Evolutionary conservation across 345 rosid species (phyloP), one percentile per base, ranked within the genome.

Genomic region (Ricinus communis): DNA sequence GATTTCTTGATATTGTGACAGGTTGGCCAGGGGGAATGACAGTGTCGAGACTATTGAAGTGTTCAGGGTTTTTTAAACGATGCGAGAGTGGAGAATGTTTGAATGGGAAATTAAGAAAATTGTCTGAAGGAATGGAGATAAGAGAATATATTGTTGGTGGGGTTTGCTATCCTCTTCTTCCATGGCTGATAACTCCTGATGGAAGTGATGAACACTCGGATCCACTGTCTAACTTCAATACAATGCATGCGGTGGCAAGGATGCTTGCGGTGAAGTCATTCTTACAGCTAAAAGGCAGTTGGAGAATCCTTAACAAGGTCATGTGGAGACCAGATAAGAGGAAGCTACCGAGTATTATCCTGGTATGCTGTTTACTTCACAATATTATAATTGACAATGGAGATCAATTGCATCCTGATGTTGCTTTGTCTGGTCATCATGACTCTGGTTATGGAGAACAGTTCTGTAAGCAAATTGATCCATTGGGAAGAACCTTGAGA

Each of bases 271-370:
- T 88, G 72, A 88, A 76, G 38, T 87, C 95, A 22, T 85, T 91
- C 75, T 81, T 80, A 63, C 97, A 90, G 76, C 82, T 88, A 5
- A 94, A 90, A 76, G 96, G 97, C 40, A 89, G 93, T 77, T 90
- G 98, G 97, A 87, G 97, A 76, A 91, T 94, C 54, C 95, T 91
- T 46, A 88, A 85, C 87, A 90, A 90, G 77, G 96, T 91, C 15
- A 90, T 86, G 96, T 91, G 98, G 98, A 91, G 97, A 74, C 97
- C 97, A 5, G 97, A 94, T 75, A 90, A 88, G 75, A 83, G 89
- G 77, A 94, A 94, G 68, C 85, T 91, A 49, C 97, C 97, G 0
- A 90, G 98, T 74, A 87, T 91, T 25, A 89, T 94, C 65, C 69
- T 94, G 77, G 93, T 92, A 18, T 90, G 98, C 57, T 95, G 96